These are phyloP conservation scores for Emmonsia crescens DNA, from an alignment of 2,329 filamentous ascomycete genomes.

Conservation along the genomic window DNA sequence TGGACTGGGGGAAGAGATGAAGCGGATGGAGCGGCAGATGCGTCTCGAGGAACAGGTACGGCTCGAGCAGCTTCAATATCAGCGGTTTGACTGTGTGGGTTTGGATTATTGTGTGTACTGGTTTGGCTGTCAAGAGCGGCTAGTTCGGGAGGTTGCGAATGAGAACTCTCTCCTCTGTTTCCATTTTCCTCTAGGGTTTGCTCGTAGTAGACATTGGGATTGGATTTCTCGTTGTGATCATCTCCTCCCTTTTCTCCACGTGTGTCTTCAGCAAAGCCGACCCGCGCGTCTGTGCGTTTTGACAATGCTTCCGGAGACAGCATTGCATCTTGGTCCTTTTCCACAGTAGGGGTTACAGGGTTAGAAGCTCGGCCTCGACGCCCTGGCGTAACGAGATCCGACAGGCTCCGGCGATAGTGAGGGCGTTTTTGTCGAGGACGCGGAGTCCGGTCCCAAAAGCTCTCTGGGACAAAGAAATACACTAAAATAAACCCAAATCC, in stretches of 20 bases:
- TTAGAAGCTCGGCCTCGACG: conserved; percentile 24
- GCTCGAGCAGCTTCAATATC: conserved; percentile 24
- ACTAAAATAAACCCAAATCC: conserved; percentile 59
- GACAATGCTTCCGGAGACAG: background rate
- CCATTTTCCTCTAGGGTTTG: background rate
- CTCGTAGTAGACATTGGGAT: background rate
- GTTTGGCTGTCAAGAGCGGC: conserved; percentile 7
- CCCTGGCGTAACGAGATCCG: conserved; percentile 25
- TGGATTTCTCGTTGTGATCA: background rate
- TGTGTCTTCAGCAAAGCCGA: conserved; percentile 44
- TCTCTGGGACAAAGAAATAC: conserved; percentile 88
- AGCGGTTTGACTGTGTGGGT: background rate
- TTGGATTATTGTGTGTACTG: conserved; percentile 1
- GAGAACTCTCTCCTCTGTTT: background rate
- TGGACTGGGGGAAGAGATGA: conserved; percentile 19
- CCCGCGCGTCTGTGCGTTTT: conserved; percentile 36
- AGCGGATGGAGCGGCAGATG: conserved; percentile 21
- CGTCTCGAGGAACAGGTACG: conserved; percentile 19
- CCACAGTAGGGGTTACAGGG: conserved; percentile 6
- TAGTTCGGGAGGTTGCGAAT: conserved; percentile 10
- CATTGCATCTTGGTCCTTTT: background rate
- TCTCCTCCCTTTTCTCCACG: conserved; percentile 11
- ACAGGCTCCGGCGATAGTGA: conserved; percentile 25
- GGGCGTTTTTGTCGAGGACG: conserved; percentile 36
- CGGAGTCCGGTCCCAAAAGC: conserved; percentile 86